A percentile compares a stretch with the other conserved stretches of the same genome.
Evolutionary conservation across 2,329 filamentous ascomycete species (phyloP).

Genomic region (Rutstroemia sp.): DNA sequence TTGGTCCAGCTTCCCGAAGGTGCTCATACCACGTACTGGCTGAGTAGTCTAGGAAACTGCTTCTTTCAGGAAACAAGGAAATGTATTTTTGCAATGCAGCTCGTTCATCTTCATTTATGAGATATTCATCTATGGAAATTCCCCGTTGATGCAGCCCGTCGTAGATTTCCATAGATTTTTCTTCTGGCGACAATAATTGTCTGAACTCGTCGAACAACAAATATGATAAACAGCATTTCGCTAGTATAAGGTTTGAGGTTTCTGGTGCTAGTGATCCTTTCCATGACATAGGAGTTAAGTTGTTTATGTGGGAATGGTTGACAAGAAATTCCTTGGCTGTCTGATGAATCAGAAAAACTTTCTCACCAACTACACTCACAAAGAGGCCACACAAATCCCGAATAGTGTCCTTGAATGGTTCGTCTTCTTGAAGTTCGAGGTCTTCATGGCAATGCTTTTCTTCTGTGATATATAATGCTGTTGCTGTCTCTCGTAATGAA

Average conservation of each 20-base stretch:
- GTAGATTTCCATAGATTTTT: background rate
- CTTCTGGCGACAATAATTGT: background rate
- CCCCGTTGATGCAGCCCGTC: background rate
- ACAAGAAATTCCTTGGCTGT: constrained; percentile 11
- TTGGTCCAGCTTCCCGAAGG: background rate
- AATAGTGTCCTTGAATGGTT: background rate
- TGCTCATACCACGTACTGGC: background rate
- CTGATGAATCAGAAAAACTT: constrained; percentile 9
- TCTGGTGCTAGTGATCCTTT: constrained; percentile 7
- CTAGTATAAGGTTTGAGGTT: constrained; percentile 3
- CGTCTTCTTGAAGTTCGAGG: constrained; percentile 6
- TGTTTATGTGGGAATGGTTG: background rate
- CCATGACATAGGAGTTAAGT: background rate
- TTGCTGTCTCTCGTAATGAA: constrained; percentile 1
- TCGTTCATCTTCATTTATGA: background rate
- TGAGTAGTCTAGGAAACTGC: background rate
- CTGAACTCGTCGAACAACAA: background rate
- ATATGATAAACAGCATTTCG: constrained; percentile 8
- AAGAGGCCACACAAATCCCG: constrained; percentile 7
- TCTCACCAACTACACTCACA: constrained; percentile 4
- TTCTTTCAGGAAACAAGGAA: background rate
- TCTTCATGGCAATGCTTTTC: background rate
- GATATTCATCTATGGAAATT: background rate
- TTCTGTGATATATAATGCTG: background rate
- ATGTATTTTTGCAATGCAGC: background rate